Base-by-base conservation (phyloP, 1,139 yeast genomes). In the Pichia sp. region DNA sequence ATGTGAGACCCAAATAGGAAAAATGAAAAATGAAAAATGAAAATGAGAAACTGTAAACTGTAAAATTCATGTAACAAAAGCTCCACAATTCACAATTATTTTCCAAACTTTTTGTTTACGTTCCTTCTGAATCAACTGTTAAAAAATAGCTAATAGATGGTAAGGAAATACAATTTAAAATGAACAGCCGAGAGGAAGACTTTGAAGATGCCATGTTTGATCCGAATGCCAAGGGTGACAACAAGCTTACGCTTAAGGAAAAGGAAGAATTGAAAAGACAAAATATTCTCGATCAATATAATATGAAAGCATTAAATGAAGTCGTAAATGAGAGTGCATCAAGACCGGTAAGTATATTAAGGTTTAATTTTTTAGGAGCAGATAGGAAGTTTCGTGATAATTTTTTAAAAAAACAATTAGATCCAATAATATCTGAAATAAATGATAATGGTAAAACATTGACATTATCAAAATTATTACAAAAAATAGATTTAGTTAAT, bases 361-460 rank as follows among this genome's bases (percentile, higher is more conserved):
- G 71, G 42, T 76, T 82, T 12, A 78, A 77, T 51, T 67, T 82
- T 6, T 67, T 74, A 37, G 84, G 84, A 35, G 71, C 76, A 11
- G 71, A 71, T 41, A 43, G 43, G 6, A 65, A 65, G 22, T 76
- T 73, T 52, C 66, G 90, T 31, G 70, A 72, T 42, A 42, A 66
- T 0, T 81, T 84, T 55, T 59, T 84, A 7, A 61, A 65, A 27
- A 59, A 67, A 5, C 92, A 84, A 54, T 63, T 85, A 34, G 60
- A 61, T 23, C 85, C 87, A 1, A 61, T 84, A 41, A 63, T 80
- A 26, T 27, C 39, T 4, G 38, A 44, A 22, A n/a, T 45, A 8
- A 42, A 45, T 29, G 39, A 45, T 35, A 30, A 39, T 39, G 42
- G 44, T 30, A 35, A 30, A 24, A 24, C 30, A 9, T 35, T 48